Evolutionary conservation across 169 alveolate genomes (phyloP).

Genomic region (Babesia divergens): DNA sequence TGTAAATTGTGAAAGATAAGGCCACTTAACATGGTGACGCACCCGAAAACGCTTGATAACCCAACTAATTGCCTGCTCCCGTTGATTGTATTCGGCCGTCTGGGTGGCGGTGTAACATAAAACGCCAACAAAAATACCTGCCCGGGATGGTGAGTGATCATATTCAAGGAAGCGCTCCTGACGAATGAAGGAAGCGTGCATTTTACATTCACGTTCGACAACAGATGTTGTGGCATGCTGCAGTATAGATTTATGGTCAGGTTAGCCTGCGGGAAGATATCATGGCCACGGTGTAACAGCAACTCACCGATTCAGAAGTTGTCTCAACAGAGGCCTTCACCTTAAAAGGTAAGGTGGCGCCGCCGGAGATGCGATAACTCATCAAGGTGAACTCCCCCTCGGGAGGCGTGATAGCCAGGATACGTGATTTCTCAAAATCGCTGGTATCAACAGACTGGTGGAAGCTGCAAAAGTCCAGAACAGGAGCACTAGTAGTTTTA

Average conservation of each 20-base stretch:
- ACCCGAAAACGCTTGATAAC: constrained; percentile 23
- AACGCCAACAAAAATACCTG: neutral
- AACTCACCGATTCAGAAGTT: neutral
- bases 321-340: constrained; percentile 48
- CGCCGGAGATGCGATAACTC: constrained; percentile 82
- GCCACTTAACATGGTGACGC: neutral
- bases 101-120: neutral
- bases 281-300: too few relatives aligned
- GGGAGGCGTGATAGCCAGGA: constrained; percentile 83
- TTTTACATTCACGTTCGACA: constrained; percentile 16
- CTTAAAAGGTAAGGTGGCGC: constrained; percentile 24
- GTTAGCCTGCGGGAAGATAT: neutral
- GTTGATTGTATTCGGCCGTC: constrained; percentile 25
- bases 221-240: constrained; percentile 38
- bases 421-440: constrained; percentile 76
- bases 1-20: neutral
- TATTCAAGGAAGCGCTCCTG: neutral
- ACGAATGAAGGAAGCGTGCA: constrained; percentile 33
- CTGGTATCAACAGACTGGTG: constrained; percentile 91
- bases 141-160: neutral
- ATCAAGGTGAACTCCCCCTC: constrained; percentile 90
- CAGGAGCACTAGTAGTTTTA: constrained; percentile 62
- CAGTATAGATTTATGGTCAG: constrained; percentile 20
- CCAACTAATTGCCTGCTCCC: constrained; percentile 34
- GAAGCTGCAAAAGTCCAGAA: constrained; percentile 90